Evolutionary conservation across 345 rosid species (phyloP), one percentile per base, ranked within the genome.

Genomic region (Arabidopsis suecica): DNA sequence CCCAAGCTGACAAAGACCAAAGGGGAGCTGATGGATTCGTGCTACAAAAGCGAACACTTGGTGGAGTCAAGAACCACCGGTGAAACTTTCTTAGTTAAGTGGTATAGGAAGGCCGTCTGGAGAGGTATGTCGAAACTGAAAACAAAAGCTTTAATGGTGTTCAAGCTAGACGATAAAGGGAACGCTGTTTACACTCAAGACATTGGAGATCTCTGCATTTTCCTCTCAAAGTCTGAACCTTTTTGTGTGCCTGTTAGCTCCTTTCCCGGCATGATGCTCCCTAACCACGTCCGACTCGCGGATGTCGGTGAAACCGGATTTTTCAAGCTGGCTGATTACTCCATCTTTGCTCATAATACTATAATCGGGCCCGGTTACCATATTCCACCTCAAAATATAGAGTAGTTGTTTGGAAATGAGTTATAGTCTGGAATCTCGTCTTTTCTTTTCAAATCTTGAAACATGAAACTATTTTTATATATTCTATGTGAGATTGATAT

Each of bases 111-210:
- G 20, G 2, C 38, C 3, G 20, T 40, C 42, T 40, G 42, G 13
- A 40, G 42, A 56, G 62, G 60, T 30, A 33, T 58, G 6, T 1
- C 25, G 10, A 58, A n/a, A 58, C 0, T 58, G 62, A 4, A 34
- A 33, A 32, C 62, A 33, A 9, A 57, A n/a, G 12, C 5, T 30
- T 55, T 30, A 30, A 85, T 67, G 80, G 85, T 66, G 44, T 77
- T 79, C 85, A 59, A 16, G 13, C 82, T 74, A 45, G 78, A 82
- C 61, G 78, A 41, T 76, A 71, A 82, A 89, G 95, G 89, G 88
- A 41, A 14, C 50, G 34, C 30, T 58, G 62, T 23, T 16, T 53
- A 47, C 32, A 60, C 14, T 38, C 58, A 22, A 20, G 53, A 42
- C 5, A 63, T 63, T 7, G 54, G 22, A 63, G 50, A 61, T 61